phyloP scores from a whole-genome alignment of 176 grass and related monocot genomes.

The Miscanthus lutarioriparius region DNA sequence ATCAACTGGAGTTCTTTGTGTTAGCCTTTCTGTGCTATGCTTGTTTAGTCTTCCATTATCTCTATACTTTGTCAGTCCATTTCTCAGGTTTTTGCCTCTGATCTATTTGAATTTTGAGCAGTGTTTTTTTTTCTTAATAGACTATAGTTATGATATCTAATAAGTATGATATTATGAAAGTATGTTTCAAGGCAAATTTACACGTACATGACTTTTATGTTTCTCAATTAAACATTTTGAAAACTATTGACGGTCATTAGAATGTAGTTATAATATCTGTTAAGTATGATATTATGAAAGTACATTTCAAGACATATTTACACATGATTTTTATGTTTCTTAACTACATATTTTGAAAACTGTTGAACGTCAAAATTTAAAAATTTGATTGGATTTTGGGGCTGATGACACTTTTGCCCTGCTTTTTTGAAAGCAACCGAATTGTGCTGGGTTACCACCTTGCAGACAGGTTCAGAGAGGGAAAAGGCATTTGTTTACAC shows the following conservation, averaged over 20 bases:
- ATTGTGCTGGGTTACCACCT: background rate
- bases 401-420: background rate
- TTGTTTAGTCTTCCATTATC: background rate
- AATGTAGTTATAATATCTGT: background rate
- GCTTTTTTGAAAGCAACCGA: background rate
- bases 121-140: background rate
- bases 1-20: slow-evolving; percentile 9
- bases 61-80: background rate
- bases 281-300: background rate
- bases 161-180: background rate
- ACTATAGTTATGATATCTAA: background rate
- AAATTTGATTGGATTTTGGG: background rate
- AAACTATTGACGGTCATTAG: background rate
- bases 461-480: background rate
- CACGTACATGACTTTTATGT: background rate
- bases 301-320: background rate
- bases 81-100: background rate
- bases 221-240: background rate
- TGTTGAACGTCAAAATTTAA: background rate
- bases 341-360: background rate
- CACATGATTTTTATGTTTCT: background rate
- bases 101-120: background rate
- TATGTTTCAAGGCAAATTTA: background rate
- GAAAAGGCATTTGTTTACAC: background rate
- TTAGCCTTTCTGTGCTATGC: slow-evolving; percentile 12